A percentile compares a stretch with the other conserved stretches of the same genome.
phyloP scores from a whole-genome alignment of 306 rosid genomes.

The Medicago arabica region DNA sequence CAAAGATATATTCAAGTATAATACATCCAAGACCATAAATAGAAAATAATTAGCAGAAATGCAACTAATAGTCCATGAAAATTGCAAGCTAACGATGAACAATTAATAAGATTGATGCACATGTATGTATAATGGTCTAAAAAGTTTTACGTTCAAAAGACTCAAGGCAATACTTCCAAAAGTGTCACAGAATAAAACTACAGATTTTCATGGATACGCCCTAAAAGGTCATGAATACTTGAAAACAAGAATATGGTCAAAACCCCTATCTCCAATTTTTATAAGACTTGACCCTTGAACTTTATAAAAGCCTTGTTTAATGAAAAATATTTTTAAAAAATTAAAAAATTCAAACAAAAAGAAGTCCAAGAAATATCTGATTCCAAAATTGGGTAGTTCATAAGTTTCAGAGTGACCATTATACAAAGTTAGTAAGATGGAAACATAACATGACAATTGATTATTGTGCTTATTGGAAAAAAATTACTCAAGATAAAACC shows the following conservation, averaged over 20 bases:
- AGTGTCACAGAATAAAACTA: conserved; percentile 7
- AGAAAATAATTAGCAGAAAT: conserved; percentile 30
- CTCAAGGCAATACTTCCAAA: conserved; percentile 4
- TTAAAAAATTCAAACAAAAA: neutral
- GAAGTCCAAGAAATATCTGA: conserved; percentile 21
- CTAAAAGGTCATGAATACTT: neutral
- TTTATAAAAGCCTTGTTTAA: neutral
- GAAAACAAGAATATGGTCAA: conserved; percentile 23
- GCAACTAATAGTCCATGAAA: conserved; percentile 1
- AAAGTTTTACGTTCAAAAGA: conserved; percentile 6
- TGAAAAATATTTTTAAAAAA: neutral
- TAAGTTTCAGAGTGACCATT: conserved; percentile 25
- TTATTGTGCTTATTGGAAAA: conserved; percentile 1
- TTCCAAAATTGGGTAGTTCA: conserved; percentile 2
- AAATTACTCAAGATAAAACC: conserved; percentile 2
- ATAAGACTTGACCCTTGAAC: conserved; percentile 14
- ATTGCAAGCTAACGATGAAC: conserved; percentile 18
- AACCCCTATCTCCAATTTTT: neutral
- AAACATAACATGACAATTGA: neutral
- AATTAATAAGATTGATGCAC: neutral
- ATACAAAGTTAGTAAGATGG: neutral
- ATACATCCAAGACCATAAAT: conserved; percentile 5
- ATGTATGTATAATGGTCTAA: neutral
- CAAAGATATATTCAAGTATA: conserved; percentile 1
- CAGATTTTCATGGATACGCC: neutral